These are phyloP conservation scores for Yarrowia galli DNA, from an alignment of 1,139 yeast genomes.

Conservation along the genomic window DNA sequence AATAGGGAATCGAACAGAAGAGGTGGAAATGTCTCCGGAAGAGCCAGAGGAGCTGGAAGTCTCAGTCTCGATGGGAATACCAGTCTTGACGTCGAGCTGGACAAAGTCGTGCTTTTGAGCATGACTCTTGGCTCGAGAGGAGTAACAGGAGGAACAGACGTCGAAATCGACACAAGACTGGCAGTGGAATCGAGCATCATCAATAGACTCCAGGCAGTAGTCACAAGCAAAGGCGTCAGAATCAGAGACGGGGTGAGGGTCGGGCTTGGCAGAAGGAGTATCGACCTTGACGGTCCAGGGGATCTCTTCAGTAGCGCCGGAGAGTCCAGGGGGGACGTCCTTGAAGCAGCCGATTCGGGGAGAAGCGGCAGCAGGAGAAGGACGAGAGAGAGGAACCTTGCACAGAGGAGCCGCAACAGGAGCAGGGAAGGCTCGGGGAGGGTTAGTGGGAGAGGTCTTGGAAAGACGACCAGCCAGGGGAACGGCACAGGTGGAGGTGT, in stretches of 20 bases:
- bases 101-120: conserved; percentile 34
- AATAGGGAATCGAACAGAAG: conserved; percentile 8
- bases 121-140: conserved; percentile 23
- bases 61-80: neutral
- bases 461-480: conserved; percentile 10
- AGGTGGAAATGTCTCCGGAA: conserved; percentile 38
- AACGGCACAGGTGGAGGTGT: neutral
- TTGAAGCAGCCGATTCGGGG: conserved; percentile 26
- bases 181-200: conserved; percentile 59
- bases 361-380: neutral
- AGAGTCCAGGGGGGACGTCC: conserved; percentile 27
- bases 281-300: conserved; percentile 29
- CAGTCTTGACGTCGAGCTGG: conserved; percentile 16
- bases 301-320: conserved; percentile 28
- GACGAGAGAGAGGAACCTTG: conserved; percentile 5
- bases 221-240: conserved; percentile 42
- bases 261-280: conserved; percentile 18
- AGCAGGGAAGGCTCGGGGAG: conserved; percentile 8
- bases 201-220: conserved; percentile 45
- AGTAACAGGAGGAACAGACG: conserved; percentile 56
- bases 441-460: conserved; percentile 19
- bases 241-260: neutral
- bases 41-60: conserved; percentile 31
- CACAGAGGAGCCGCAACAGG: neutral
- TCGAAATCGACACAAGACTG: conserved; percentile 61